Evolutionary conservation across 2,329 filamentous ascomycete species (phyloP), one percentile per base, ranked within the genome.

Genomic region (Tothia fuscella): DNA sequence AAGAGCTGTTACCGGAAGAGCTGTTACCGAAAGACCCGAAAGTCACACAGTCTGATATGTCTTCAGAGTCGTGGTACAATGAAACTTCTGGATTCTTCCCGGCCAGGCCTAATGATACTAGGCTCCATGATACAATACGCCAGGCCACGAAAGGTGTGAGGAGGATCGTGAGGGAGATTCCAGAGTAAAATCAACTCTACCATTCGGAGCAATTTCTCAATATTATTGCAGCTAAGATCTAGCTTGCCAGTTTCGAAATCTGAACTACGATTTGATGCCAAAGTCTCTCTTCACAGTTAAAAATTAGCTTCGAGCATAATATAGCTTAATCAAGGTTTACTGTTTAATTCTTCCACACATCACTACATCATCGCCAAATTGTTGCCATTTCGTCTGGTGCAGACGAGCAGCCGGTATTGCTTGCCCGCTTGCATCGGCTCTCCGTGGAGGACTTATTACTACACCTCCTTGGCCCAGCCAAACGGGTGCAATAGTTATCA

Each of bases 401-500:
- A 89, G 67, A 48, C 78, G 74, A 17, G 79, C 72, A 2, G 74
- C 77, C 12, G 78, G 67, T 38, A 69, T 38, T 26, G 46, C 43
- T 31, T 64, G 62, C 5, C 71, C 73, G 16, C 66, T 56, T 2
- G 58, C 56, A 45, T 70, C 67, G 3, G 56, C 51, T 29, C 66
- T 70, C 19, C 74, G 66, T 20, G 72, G 65, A 3, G 86, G 86
- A 28, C 74, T 78, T 4, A 93, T 82, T 7, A 75, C 68, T 5
- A 93, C 81, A 7, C 84, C 83, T 6, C 82, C 83, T 42, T 72
- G 67, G 2, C 87, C 87, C 10, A 94, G 68, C 72, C 83, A 93
- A 0, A 78, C 83, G 9, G 87, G 87, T 2, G 87, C 85, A 51
- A 93, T 75, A 0, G 87, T 93, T 48, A 93, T 70, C 50, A 94